Conservation (phyloP, 2,329 filamentous ascomycete genomes). For the Diaporthe sp. region DNA sequence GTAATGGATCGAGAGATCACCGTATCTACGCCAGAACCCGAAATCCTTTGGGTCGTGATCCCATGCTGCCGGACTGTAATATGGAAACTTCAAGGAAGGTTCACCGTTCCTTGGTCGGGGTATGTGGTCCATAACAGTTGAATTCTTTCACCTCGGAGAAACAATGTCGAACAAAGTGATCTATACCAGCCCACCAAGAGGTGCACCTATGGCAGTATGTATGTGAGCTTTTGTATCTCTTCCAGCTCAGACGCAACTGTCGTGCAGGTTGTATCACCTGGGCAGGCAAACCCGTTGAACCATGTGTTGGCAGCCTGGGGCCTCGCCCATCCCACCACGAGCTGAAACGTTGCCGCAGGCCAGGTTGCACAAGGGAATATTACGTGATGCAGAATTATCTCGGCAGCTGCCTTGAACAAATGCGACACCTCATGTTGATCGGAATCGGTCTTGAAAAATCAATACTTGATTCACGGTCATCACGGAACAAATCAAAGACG, state of each 20-base stretch:
- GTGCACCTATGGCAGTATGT: no score
- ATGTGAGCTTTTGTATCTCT: neutral
- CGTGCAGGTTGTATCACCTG: neutral
- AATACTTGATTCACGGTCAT: no score
- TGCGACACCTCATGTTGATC: no score
- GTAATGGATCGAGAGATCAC: neutral
- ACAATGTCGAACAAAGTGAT: no score
- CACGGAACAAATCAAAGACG: no score
- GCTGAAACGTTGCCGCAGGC: neutral
- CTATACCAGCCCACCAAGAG: no score
- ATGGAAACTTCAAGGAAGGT: neutral
- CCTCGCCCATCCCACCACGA: neutral
- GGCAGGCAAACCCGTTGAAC: neutral
- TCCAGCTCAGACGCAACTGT: neutral
- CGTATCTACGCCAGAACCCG: neutral
- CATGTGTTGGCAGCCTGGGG: neutral
- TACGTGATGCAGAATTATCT: no score
- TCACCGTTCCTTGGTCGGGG: no score
- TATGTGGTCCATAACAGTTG: neutral
- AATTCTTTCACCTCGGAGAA: no score
- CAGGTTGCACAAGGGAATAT: no score
- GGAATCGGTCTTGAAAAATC: no score
- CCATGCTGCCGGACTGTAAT: neutral
- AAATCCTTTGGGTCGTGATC: neutral
- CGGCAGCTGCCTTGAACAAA: no score